phyloP scores from a whole-genome alignment of 768 basidiomycete species.

The Lactarius indigo region DNA sequence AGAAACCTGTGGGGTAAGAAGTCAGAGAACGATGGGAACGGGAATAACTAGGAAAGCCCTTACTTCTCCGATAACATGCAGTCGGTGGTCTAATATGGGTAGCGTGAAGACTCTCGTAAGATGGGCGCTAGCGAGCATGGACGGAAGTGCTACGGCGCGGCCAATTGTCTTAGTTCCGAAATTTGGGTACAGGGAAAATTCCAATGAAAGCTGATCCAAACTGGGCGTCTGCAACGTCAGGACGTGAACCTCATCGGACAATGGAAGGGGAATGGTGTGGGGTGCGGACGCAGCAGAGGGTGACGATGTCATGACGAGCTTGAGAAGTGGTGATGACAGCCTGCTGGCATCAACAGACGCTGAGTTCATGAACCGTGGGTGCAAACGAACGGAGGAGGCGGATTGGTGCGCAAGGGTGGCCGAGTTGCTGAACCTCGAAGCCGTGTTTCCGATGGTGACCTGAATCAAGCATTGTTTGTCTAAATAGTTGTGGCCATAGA shows the following conservation, averaged over 20 bases:
- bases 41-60: conserved; percentile 21
- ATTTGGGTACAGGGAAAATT: conserved; percentile 95
- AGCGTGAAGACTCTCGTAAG: conserved; percentile 54
- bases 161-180: conserved; percentile 98
- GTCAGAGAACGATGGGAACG: background rate
- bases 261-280: conserved; percentile 84
- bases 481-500: conserved; percentile 95
- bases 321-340: conserved; percentile 77
- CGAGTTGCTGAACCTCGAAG: conserved; percentile 36
- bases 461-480: conserved; percentile 85
- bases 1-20: conserved; percentile 54
- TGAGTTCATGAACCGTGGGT: conserved; percentile 70
- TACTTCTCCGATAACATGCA: conserved; percentile 94
- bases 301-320: conserved; percentile 91
- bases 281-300: conserved; percentile 83
- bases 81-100: conserved; percentile 87
- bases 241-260: conserved; percentile 62
- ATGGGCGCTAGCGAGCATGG: conserved; percentile 57
- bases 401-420: conserved; percentile 35
- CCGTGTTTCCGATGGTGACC: conserved; percentile 70
- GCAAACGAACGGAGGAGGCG: conserved; percentile 57
- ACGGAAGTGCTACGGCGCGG: conserved; percentile 81
- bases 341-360: conserved; percentile 63
- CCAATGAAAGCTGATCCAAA: conserved; percentile 69
- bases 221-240: conserved; percentile 86